phyloP scores from a whole-genome alignment of 2,329 filamentous ascomycete genomes.

The Neonectria coccinea region DNA sequence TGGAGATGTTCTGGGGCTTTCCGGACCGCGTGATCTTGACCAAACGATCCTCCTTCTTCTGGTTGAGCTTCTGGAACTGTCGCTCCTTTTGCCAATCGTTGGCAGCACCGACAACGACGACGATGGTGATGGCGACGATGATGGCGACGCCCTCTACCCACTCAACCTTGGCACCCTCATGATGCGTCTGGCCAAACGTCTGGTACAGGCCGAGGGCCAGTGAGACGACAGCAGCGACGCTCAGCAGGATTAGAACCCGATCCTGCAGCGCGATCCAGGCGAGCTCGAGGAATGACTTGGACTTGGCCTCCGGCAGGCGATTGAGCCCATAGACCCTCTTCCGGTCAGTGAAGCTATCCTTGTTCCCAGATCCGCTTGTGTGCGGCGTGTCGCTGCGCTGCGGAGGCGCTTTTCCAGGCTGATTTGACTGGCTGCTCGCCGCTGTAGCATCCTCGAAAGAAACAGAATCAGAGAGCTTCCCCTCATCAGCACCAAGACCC shows the following conservation, averaged over 20 bases:
- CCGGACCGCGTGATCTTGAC: constrained; percentile 76
- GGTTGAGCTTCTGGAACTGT: constrained; percentile 72
- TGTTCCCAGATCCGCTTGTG: too few species aligned
- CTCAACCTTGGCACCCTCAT: constrained; percentile 61
- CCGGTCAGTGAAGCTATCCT: too few species aligned
- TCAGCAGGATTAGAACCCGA: constrained; percentile 73
- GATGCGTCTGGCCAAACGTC: constrained; percentile 63
- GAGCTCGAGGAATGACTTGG: constrained; percentile 68
- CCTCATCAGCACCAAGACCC: constrained; percentile 77
- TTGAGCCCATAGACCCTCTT: too few species aligned
- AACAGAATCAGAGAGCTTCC: too few species aligned
- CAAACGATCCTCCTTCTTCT: constrained; percentile 71
- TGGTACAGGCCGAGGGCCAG: constrained; percentile 76
- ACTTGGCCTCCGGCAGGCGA: constrained; percentile 58
- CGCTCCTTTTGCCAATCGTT: constrained; percentile 78
- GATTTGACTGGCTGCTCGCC: too few species aligned
- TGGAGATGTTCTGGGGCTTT: constrained; percentile 70
- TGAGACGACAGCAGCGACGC: constrained; percentile 73
- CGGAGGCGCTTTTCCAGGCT: too few species aligned
- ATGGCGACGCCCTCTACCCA: constrained; percentile 78
- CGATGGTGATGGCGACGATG: constrained; percentile 73
- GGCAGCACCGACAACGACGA: constrained; percentile 71
- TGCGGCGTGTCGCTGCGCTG: too few species aligned
- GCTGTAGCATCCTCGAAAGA: too few species aligned
- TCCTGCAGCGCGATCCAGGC: constrained; percentile 78